These are phyloP conservation scores for Pythium periplocum DNA, from an alignment of 352 stramenopile species.

Conservation along the genomic window DNA sequence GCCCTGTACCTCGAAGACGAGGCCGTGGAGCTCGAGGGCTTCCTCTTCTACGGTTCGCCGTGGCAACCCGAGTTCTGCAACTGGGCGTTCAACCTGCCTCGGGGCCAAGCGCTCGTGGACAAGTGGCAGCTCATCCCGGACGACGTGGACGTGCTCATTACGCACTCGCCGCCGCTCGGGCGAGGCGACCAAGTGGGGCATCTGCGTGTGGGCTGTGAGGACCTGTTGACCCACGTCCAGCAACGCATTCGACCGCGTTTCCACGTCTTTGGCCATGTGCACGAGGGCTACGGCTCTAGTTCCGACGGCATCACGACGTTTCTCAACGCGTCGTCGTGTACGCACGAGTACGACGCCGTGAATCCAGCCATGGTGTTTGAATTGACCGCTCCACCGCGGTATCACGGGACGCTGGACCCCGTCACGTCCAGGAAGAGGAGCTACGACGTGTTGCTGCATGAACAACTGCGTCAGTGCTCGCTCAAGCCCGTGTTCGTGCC, in stretches of 20 bases:
- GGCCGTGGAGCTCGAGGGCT: conserved; percentile 64
- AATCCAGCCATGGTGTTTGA: conserved; percentile 67
- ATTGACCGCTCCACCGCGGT: conserved; percentile 9
- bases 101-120: conserved; percentile 30
- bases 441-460: conserved; percentile 55
- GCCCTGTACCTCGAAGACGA: conserved; percentile 75
- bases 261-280: conserved; percentile 90
- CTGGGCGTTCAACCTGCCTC: conserved; percentile 71
- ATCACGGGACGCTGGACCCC: conserved; percentile 25
- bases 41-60: conserved; percentile 68
- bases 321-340: conserved; percentile 83
- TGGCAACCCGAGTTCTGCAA: conserved; percentile 85
- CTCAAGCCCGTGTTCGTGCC: conserved; percentile 52
- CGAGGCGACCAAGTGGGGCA: conserved; percentile 59
- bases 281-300: conserved; percentile 77
- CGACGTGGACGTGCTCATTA: conserved; percentile 84
- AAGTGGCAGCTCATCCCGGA: conserved; percentile 52
- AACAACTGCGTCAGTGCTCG: conserved; percentile 55
- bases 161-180: conserved; percentile 81
- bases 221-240: conserved; percentile 70
- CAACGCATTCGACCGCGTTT: conserved; percentile 57
- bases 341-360: conserved; percentile 66
- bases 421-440: not conserved
- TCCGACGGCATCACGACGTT: conserved; percentile 74
- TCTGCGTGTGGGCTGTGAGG: conserved; percentile 61